Evolutionary conservation across 2,329 filamentous ascomycete genomes (phyloP).

Genomic region (Aspergillus candidus): DNA sequence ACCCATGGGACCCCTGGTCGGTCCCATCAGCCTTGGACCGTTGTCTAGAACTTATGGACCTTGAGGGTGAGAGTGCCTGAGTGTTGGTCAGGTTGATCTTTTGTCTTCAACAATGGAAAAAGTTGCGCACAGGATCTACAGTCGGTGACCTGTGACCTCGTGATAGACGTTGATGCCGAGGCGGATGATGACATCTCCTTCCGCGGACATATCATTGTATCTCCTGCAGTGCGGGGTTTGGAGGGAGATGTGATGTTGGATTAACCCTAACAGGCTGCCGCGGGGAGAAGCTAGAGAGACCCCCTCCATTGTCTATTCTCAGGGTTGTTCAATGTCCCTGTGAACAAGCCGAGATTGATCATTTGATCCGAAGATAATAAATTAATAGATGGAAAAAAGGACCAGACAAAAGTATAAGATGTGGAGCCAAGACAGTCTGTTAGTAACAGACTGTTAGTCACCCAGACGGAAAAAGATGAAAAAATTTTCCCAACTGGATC

Average conservation of each 20-base stretch:
- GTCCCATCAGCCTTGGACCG: slow-evolving; percentile 8
- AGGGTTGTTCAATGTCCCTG: too few species aligned
- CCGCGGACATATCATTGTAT: slow-evolving; percentile 15
- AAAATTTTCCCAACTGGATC: slow-evolving; percentile 6
- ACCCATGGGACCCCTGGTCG: slow-evolving; percentile 20
- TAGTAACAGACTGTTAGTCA: slow-evolving; percentile 6
- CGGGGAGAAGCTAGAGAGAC: not conserved
- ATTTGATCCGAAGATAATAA: not conserved
- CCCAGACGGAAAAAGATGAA: not conserved
- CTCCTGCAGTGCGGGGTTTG: slow-evolving; percentile 22
- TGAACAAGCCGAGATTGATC: not conserved
- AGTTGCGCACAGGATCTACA: not conserved
- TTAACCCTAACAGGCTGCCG: not conserved
- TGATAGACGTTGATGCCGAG: not conserved
- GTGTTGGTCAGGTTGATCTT: too few species aligned
- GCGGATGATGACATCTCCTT: slow-evolving; percentile 20
- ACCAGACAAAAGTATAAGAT: too few species aligned
- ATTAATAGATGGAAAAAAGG: not conserved
- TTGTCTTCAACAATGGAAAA: too few species aligned
- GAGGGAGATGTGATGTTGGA: not conserved
- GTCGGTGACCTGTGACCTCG: too few species aligned
- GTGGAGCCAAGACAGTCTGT: not conserved
- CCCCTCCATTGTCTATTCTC: too few species aligned
- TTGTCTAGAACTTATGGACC: slow-evolving; percentile 13
- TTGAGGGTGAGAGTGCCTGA: too few species aligned